phyloP scores from a whole-genome alignment of 257 asterid genomes.

The Capsicum pubescens region DNA sequence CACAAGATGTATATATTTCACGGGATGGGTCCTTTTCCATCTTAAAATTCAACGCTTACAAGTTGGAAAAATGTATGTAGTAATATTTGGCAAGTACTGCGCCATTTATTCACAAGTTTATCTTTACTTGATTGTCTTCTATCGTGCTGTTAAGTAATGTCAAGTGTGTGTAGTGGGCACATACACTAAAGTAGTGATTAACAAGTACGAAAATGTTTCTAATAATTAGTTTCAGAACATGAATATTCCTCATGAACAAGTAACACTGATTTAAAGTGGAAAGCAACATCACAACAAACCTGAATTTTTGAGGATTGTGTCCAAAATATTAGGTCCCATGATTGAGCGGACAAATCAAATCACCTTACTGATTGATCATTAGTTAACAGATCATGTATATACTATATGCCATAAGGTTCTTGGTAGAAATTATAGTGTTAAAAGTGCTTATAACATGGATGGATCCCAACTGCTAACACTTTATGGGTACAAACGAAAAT shows the following conservation, averaged over 20 bases:
- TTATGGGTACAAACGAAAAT: not conserved
- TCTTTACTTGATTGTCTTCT: not conserved
- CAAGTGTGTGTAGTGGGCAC: not conserved
- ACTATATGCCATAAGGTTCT: not conserved
- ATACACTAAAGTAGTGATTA: not conserved
- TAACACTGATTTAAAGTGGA: not conserved
- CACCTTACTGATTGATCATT: not conserved
- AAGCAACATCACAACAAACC: not conserved
- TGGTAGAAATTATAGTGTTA: not conserved
- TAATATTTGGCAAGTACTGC: not conserved
- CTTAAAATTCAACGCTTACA: not conserved
- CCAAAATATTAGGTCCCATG: not conserved
- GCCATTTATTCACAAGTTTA: not conserved
- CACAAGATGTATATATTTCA: not conserved
- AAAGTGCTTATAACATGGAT: conserved; percentile 10
- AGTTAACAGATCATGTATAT: not conserved
- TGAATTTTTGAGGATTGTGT: not conserved
- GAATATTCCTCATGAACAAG: not conserved
- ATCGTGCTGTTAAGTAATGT: not conserved
- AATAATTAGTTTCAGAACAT: not conserved
- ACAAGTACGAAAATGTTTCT: not conserved
- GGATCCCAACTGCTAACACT: not conserved
- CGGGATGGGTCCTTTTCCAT: not conserved
- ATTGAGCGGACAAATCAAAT: not conserved
- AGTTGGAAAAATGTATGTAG: not conserved